Evolutionary conservation across 176 grass and related monocot genomes (phyloP).

Genomic region (sorghum (Sorghum bicolor)): DNA sequence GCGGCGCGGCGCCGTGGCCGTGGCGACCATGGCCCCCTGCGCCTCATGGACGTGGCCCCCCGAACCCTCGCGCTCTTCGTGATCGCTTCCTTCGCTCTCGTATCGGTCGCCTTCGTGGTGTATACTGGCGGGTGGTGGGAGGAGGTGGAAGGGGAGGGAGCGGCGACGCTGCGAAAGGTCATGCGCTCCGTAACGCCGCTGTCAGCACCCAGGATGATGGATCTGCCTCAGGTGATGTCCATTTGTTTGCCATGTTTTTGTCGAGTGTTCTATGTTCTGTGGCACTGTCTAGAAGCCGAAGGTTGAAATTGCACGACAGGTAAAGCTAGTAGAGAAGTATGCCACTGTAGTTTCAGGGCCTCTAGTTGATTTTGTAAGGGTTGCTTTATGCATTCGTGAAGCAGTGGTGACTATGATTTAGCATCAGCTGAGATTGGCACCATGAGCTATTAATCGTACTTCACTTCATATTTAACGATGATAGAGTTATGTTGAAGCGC

Average conservation of each 20-base stretch:
- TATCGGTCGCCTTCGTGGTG: conserved; percentile 27
- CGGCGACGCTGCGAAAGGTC: conserved; percentile 41
- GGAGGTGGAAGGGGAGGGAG: conserved; percentile 24
- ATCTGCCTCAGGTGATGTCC: conserved; percentile 79
- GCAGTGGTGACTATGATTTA: background rate
- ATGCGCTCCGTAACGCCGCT: conserved; percentile 74
- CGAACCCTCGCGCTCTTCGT: conserved; percentile 40
- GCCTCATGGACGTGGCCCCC: conserved; percentile 49
- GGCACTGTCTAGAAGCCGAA: background rate
- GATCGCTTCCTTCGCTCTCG: conserved; percentile 26
- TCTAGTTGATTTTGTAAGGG: background rate
- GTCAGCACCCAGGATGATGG: conserved; percentile 76
- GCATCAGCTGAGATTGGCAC: background rate
- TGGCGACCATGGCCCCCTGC: conserved; percentile 55
- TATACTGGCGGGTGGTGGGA: conserved; percentile 34
- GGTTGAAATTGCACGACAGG: background rate
- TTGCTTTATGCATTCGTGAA: background rate
- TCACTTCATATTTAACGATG: background rate
- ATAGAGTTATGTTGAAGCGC: background rate
- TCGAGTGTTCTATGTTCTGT: background rate
- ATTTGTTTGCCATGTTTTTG: background rate
- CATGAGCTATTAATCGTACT: background rate
- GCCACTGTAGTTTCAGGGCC: background rate
- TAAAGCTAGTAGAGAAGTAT: background rate
- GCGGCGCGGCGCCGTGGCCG: conserved; percentile 33